These are phyloP conservation scores for Pseudogymnoascus sp. DNA, from an alignment of 2,329 filamentous ascomycete species.

Conservation along the genomic window DNA sequence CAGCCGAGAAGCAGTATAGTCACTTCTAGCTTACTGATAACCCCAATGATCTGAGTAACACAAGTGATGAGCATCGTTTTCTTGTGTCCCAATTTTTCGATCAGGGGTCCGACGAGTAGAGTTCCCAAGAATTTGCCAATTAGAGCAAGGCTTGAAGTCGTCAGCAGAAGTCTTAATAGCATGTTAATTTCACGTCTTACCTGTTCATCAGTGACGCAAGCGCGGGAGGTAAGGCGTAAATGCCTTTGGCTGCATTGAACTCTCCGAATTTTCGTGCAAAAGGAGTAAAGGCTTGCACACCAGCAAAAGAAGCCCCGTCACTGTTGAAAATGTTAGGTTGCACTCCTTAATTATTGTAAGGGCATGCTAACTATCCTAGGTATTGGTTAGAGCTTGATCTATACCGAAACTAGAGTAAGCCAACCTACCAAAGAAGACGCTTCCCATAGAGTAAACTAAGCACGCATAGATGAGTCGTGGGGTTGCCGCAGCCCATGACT, in stretches of 20 bases:
- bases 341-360: background rate
- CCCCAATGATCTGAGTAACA: slow-evolving; percentile 14
- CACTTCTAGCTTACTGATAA: slow-evolving; percentile 8
- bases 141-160: background rate
- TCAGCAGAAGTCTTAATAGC: background rate
- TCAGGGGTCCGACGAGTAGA: slow-evolving; percentile 13
- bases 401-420: background rate
- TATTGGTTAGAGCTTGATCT: background rate
- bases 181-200: background rate
- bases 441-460: slow-evolving; percentile 16
- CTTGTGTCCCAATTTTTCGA: slow-evolving; percentile 15
- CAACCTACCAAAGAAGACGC: slow-evolving; percentile 16
- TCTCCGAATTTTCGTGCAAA: slow-evolving; percentile 14
- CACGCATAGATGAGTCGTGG: slow-evolving; percentile 13
- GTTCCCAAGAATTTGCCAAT: background rate
- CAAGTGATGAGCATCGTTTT: slow-evolving; percentile 16
- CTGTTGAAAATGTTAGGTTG: slow-evolving; percentile 2
- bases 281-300: slow-evolving; percentile 16
- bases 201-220: background rate
- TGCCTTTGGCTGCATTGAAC: slow-evolving; percentile 9
- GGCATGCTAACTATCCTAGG: background rate
- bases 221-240: background rate
- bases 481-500: slow-evolving; percentile 14
- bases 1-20: background rate
- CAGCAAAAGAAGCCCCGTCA: slow-evolving; percentile 17